Percentiles rank a stretch among this genome's conserved stretches.
These are phyloP conservation scores for Phytopythium vexans DNA, from an alignment of 352 stramenopile species.

Conservation along the genomic window DNA sequence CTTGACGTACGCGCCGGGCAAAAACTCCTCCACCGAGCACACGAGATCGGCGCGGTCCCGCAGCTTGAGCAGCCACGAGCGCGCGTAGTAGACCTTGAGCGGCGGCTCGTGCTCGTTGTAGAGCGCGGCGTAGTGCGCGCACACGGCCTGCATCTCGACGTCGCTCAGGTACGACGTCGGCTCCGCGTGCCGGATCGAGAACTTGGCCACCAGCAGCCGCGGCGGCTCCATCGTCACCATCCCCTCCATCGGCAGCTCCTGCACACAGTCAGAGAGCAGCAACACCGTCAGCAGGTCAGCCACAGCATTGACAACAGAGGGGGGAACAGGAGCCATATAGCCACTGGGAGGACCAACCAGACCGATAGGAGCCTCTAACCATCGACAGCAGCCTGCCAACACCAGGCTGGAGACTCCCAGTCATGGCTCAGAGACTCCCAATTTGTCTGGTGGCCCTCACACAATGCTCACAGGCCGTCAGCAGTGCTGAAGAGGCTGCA, in stretches of 20 bases:
- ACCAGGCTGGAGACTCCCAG: no score
- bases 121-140: slow-evolving; percentile 79
- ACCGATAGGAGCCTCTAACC: no score
- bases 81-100: slow-evolving; percentile 78
- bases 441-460: no score
- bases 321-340: no score
- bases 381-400: no score
- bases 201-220: slow-evolving; percentile 67
- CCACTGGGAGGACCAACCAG: no score
- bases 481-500: no score
- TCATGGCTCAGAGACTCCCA: no score
- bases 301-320: no score
- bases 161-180: slow-evolving; percentile 80
- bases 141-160: slow-evolving; percentile 88
- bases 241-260: slow-evolving; percentile 35
- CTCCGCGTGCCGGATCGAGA: slow-evolving; percentile 61
- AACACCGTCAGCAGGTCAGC: background rate
- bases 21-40: slow-evolving; percentile 76
- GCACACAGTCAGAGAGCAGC: slow-evolving; percentile 1
- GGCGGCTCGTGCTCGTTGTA: slow-evolving; percentile 86
- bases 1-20: slow-evolving; percentile 81
- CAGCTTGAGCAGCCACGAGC: slow-evolving; percentile 77
- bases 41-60: slow-evolving; percentile 57
- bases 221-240: slow-evolving; percentile 14
- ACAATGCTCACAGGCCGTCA: no score